Base-by-base conservation (phyloP, 768 basidiomycete species). In the Grammothele lineata region DNA sequence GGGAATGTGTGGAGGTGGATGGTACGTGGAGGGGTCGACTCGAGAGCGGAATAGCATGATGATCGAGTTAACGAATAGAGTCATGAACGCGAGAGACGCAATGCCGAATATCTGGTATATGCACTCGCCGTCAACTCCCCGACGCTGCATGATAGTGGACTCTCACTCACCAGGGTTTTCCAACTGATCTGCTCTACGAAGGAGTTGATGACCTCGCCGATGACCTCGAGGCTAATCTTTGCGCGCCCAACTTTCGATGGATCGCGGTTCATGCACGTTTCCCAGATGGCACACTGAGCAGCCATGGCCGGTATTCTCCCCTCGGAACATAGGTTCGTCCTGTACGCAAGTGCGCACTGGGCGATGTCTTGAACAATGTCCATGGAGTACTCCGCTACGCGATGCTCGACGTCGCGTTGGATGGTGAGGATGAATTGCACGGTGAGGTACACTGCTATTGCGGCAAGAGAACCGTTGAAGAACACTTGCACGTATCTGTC, bases 121-220 rank as follows among this genome's bases (percentile, higher is more conserved):
- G n/a, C n/a, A n/a, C n/a, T n/a, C n/a, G n/a, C n/a, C n/a, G n/a
- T n/a, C n/a, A n/a, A n/a, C n/a, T n/a, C n/a, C n/a, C n/a, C n/a
- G n/a, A n/a, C n/a, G n/a, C n/a, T n/a, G n/a, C n/a, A n/a, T n/a
- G n/a, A n/a, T n/a, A n/a, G n/a, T n/a, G n/a, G n/a, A n/a, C n/a
- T n/a, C n/a, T n/a, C n/a, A 59, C 87, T 66, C 53, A 91, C 95
- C 66, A 97, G 70, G 11, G 93, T 93, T 70, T 94, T 96, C 92
- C 93, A 97, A 64, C 87, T 92, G 67, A 99, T 94, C 40, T 88
- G 87, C 62, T 99, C 95, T 12, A 98, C 89, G 62, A 99, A 99
- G 1, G 91, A 84, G 63, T 97, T 96, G 52, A 97, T 84, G 36
- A 97, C 87, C 61, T 96, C 94, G 43, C 92, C 95, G 66, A 98